Base-by-base conservation (phyloP, 371 early-diverging fungal species). In the Rhizopus stolonifer region DNA sequence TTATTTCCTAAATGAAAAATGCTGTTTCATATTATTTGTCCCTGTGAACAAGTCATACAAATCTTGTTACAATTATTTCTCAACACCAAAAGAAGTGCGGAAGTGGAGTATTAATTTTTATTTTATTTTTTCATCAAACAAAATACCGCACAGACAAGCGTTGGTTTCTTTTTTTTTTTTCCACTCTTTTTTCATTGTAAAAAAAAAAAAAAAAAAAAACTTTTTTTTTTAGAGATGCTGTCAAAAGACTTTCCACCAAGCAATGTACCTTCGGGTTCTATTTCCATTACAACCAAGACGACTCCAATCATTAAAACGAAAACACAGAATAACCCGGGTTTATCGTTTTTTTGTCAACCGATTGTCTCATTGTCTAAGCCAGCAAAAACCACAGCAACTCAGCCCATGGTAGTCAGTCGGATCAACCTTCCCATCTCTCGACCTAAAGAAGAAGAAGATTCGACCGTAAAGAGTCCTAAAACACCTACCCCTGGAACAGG, bases 261-360 rank as follows among this genome's bases (percentile, higher is more conserved):
- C 11, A 18, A 42, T 42, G 18, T 10, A 42, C 42, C 42, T 42
- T 42, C 42, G 5, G 21, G 42, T 42, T 42, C 42, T 19, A 42
- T 42, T 42, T 42, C 42, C 21, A 42, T 42, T 13, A 42, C 42
- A 18, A 42, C 42, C 4, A 42, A 21, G 19, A 15, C 42, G 9
- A 21, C 19, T 18, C 42, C 42, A 7, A 42, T 42, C 22, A 18
- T 42, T 21, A 42, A 42, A 42, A 42, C 57, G 39, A 58, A 58
- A 45, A 24, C 31, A 19, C 55, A 64, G 47, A 45, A 25, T 36
- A 46, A 51, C 38, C 64, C 64, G 29, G 64, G 64, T 19, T 54
- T 64, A 46, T 64, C 64, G 11, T 64, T 64, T 43, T 64, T 64
- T 64, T 64, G 64, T 42, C 58, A 58, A 24, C 17, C 51, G 21